These are phyloP conservation scores for Termitomyces sp. DNA, from an alignment of 768 basidiomycete species.

Conservation along the genomic window DNA sequence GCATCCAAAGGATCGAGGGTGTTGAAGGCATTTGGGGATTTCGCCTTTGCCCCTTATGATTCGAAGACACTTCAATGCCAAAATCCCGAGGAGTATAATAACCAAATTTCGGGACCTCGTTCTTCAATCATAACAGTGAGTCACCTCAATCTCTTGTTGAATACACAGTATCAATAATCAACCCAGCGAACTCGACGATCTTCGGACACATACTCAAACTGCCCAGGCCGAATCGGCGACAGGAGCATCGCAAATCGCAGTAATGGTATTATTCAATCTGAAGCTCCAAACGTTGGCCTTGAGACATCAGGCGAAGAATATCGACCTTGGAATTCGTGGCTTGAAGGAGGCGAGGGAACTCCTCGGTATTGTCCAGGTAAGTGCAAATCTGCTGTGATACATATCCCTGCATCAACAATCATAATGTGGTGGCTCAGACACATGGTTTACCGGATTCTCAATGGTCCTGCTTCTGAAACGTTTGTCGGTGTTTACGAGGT, in stretches of 20 bases:
- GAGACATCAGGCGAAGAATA: slow-evolving; percentile 85
- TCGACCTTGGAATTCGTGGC: slow-evolving; percentile 85
- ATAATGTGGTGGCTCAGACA: slow-evolving; percentile 73
- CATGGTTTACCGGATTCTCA: slow-evolving; percentile 87
- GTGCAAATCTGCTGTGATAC: neutral
- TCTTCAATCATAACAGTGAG: slow-evolving; percentile 71
- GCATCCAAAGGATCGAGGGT: slow-evolving; percentile 54
- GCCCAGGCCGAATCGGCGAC: slow-evolving; percentile 81
- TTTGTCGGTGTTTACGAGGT: slow-evolving; percentile 96
- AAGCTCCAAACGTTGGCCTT: slow-evolving; percentile 89
- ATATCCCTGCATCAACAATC: slow-evolving; percentile 51
- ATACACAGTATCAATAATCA: neutral
- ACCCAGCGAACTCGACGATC: slow-evolving; percentile 77
- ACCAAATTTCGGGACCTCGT: slow-evolving; percentile 92
- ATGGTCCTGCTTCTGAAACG: slow-evolving; percentile 74
- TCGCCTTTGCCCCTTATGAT: too few species aligned
- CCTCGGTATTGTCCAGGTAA: slow-evolving; percentile 80
- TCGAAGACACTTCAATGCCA: too few species aligned
- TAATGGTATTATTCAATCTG: slow-evolving; percentile 91
- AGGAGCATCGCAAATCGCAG: slow-evolving; percentile 84
- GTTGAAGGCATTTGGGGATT: slow-evolving; percentile 78
- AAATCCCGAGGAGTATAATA: slow-evolving; percentile 87
- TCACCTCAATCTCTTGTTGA: slow-evolving; percentile 5
- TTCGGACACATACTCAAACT: slow-evolving; percentile 82
- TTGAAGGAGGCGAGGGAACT: slow-evolving; percentile 82